Evolutionary conservation across 805 yeast species (phyloP), one percentile per base, ranked within the genome.

Genomic region (Wickerhamiella sergipiensis): DNA sequence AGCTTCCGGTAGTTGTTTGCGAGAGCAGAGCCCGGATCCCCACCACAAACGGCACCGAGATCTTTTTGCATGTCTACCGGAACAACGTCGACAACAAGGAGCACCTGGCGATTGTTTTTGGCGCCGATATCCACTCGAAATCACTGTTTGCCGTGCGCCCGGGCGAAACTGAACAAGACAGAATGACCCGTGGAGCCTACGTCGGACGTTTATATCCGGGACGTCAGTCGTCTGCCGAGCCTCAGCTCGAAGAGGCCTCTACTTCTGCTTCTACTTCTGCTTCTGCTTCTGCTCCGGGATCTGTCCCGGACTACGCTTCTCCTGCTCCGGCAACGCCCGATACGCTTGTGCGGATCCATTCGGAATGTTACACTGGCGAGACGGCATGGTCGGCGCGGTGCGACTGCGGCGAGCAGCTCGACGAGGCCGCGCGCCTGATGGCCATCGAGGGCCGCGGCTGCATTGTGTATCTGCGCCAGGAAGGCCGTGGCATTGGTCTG

Each of bases 351-450:
- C 74, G 99, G 54, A 88, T 92, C 57, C 99, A 92, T 64, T 84
- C 95, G 2, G 99, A 92, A 64, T 92, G 99, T 67, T 92, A 90
- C 70, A 92, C 99, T 0, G 99, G 99, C 2, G 99, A 92, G 64
- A 92, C 97, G 1, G 97, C 97, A 9, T 92, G 99, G 98, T 80
- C 90, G 52, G 97, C 99, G 1, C 76, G 99, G 50, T 92, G 99
- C 67, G 99, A 92, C 67, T 92, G 99, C 69, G 99, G 99, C 19
- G 99, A 92, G 67, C 99, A 92, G 70, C 85, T 92, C 61, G 97
- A 92, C 67, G 96, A 94, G 67, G 97, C 97, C 1, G 98, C 97
- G 8, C 75, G 94, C 55, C 67, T 87, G 43, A 92, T 92, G 90
- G 95, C 95, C 6, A 71, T 75, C 52, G 75, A 74, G 47, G 95